Base-by-base conservation (phyloP, 129 eudicot species). In the Kitagawia praeruptora region DNA sequence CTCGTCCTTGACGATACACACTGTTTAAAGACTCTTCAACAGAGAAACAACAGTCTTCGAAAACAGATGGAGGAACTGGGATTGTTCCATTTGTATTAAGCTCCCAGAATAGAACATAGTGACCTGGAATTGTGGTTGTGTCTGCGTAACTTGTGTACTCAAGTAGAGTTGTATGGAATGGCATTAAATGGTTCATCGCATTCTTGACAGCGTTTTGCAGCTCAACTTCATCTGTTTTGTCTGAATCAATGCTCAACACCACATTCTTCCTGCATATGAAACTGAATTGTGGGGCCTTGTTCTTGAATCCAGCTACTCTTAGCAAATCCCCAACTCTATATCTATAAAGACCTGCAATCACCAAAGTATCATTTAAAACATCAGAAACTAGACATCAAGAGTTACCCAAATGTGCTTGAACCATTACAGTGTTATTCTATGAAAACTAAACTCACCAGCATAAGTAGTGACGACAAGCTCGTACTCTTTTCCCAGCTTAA, bases 261-360 rank as follows among this genome's bases (percentile, higher is more conserved):
- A 91, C 97, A 47, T 91, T 91, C 56, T 89, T 89, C 66, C 97
- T 76, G 81, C 97, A 87, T 27, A 91, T 83, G 83, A 91, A 91
- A 72, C 84, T 89, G 88, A 91, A 91, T 75, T 91, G 96, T 0
- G 96, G 96, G 21, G 93, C 86, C 53, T 91, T 85, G 81, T 91
- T 91, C 70, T 91, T 91, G 86, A 91, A 91, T n/a, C 97, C 93
- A 25, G 97, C 87, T 81, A 91, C 97, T 74, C 97, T 79, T 42
- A 91, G 91, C 78, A 91, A 84, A 84, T 91, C 97, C 0, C 97
- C 97, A 27, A 91, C 93, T 51, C 93, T 85, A 85, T 91, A 91
- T 67, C 97, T 80, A 78, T 89, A 91, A 9, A 91, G 87, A 74
- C 97, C 96, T 82, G 92, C 75, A 78, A 21, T n/a, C 15, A 58